Percentiles rank a stretch among this genome's conserved stretches.
phyloP scores from a whole-genome alignment of 306 rosid genomes.

The Gynostemma pentaphyllum region DNA sequence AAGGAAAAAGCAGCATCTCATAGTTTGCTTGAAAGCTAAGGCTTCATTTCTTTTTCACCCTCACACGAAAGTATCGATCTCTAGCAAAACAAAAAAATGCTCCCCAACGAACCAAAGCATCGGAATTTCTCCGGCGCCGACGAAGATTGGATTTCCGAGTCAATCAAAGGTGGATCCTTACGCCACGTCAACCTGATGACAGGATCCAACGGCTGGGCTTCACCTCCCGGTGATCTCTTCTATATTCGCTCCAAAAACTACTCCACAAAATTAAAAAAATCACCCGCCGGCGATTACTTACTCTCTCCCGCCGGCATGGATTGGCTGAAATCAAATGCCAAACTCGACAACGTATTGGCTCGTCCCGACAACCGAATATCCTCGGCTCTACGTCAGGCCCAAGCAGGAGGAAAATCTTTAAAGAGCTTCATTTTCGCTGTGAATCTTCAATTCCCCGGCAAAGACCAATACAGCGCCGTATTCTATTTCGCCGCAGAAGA shows the following conservation, averaged over 20 bases:
- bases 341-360: constrained; percentile 59
- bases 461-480: constrained; percentile 73
- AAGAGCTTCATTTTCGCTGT: constrained; percentile 73
- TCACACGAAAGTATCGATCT: neutral
- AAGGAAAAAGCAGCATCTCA: neutral
- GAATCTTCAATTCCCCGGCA: constrained; percentile 74
- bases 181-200: constrained; percentile 55
- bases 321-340: constrained; percentile 66
- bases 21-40: constrained; percentile 1
- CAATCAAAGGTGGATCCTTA: constrained; percentile 56
- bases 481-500: constrained; percentile 67
- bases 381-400: constrained; percentile 39
- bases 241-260: constrained; percentile 44
- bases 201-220: constrained; percentile 85
- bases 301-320: constrained; percentile 69
- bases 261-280: constrained; percentile 37
- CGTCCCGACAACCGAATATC: constrained; percentile 64
- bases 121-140: constrained; percentile 14
- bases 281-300: constrained; percentile 59
- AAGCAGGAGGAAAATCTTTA: constrained; percentile 33
- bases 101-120: constrained; percentile 21
- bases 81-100: constrained; percentile 27
- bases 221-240: constrained; percentile 81
- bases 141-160: constrained; percentile 50
- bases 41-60: neutral